Base-by-base conservation (phyloP, 371 early-diverging fungal genomes). In the Haplosporangium sp. region DNA sequence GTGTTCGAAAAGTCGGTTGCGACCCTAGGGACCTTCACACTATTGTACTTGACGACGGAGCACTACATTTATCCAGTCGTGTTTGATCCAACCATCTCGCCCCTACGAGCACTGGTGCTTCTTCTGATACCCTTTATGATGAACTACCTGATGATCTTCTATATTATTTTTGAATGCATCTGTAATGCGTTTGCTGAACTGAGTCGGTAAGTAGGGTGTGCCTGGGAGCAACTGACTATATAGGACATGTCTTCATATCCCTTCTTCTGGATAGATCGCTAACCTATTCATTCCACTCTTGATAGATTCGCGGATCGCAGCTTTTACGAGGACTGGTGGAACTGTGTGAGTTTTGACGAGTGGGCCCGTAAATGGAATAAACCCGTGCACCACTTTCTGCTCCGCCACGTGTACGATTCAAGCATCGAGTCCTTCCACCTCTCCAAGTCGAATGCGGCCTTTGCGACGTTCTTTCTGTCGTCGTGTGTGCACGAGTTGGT, bases 291-390 rank as follows among this genome's bases (percentile, higher is more conserved):
- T 55, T 60, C 1, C 1, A 18, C 51, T 42, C 7, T 12, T 42
- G 38, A 23, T 69, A 90, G 91, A 45, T 98, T 98, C 83, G 97
- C 98, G n/a, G 99, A 99, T 80, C 91, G 96, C 51, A 90, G 93
- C 70, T 98, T 99, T 85, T 99, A 98, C 84, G 96, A 95, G 64
- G 96, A 98, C 82, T 99, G 99, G 98, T 99, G 99, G 99, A 99
- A 99, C 82, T 89, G 90, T 68, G 81, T 89, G n/a, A 91, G 93
- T 0, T 95, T 93, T 69, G 96, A 94, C 67, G 98, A 98, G 81
- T 99, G 95, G 85, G 96, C 98, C 51, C 91, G 97, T 55, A 94
- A 96, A 74, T 99, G 99, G 99, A 99, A 99, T 84, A 94, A 92
- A 66, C 98, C 96, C 3, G 99, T 99, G 36, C 97, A 99, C 79